Percentiles rank a stretch among this genome's conserved stretches.
These are phyloP conservation scores for Pleurotus ostreatus DNA, from an alignment of 768 basidiomycete genomes.

Conservation along the genomic window DNA sequence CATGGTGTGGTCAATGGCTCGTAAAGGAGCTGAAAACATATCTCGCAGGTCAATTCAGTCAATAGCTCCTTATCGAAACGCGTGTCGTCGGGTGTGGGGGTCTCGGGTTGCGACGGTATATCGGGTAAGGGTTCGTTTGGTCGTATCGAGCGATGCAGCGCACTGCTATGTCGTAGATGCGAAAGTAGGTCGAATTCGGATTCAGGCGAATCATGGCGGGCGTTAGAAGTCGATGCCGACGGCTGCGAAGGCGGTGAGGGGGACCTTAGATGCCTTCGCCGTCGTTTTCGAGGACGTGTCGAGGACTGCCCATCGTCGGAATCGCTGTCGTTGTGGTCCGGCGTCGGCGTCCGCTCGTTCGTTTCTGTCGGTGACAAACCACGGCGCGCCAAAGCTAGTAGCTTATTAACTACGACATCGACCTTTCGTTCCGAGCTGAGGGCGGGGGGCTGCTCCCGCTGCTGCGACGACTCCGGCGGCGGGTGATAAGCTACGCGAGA, in stretches of 20 bases:
- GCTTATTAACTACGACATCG: slow-evolving; percentile 59
- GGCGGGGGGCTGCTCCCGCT: slow-evolving; percentile 6
- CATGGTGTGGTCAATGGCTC: slow-evolving; percentile 92
- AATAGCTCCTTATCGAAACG: slow-evolving; percentile 60
- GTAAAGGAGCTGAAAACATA: slow-evolving; percentile 81
- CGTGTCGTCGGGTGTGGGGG: slow-evolving; percentile 18
- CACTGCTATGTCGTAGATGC: slow-evolving; percentile 10
- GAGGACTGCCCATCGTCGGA: slow-evolving; percentile 11
- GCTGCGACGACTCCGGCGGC: slow-evolving; percentile 21
- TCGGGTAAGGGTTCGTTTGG: slow-evolving; percentile 28
- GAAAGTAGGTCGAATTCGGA: neutral
- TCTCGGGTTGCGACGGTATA: slow-evolving; percentile 19
- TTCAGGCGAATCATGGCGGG: slow-evolving; percentile 8
- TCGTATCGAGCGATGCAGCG: slow-evolving; percentile 24
- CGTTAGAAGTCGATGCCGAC: slow-evolving; percentile 12
- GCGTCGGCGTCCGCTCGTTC: slow-evolving; percentile 10
- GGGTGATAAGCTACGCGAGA: slow-evolving; percentile 24
- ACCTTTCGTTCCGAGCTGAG: slow-evolving; percentile 16
- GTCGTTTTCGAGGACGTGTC: slow-evolving; percentile 1
- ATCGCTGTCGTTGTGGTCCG: slow-evolving; percentile 28
- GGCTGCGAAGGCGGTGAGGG: slow-evolving; percentile 9
- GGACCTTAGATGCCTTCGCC: slow-evolving; percentile 1
- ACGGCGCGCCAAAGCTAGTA: slow-evolving; percentile 40
- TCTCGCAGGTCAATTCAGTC: slow-evolving; percentile 81
- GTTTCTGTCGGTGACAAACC: slow-evolving; percentile 9